A percentile compares a stretch with the other conserved stretches of the same genome.
Conservation (phyloP, 768 basidiomycete genomes). For the Dendrothele bispora region DNA sequence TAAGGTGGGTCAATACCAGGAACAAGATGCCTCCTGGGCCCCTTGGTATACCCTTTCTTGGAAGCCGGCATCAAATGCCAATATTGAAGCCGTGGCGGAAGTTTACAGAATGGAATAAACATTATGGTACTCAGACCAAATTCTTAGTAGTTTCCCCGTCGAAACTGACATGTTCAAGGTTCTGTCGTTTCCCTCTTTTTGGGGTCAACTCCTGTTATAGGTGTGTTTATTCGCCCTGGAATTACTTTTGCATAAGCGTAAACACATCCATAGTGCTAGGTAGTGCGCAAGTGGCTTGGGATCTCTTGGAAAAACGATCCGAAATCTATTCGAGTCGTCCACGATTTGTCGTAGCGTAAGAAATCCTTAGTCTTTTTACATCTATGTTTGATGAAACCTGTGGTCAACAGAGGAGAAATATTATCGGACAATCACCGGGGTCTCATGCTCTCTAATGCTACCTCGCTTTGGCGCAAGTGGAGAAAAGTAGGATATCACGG, state of each 20-base stretch:
- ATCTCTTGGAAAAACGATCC: constrained; percentile 47
- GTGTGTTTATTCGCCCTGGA: constrained; percentile 27
- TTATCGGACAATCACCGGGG: constrained; percentile 46
- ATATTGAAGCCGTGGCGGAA: constrained; percentile 45
- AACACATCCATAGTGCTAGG: constrained; percentile 34
- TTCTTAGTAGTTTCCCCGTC: constrained; percentile 4
- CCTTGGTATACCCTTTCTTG: constrained; percentile 41
- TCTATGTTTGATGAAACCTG: not conserved
- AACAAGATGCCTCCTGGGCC: constrained; percentile 47
- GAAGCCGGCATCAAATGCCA: constrained; percentile 47
- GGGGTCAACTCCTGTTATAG: constrained; percentile 41
- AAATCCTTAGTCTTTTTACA: not conserved
- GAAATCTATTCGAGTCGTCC: constrained; percentile 48
- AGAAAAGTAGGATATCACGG: constrained; percentile 33
- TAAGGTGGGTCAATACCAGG: constrained; percentile 31
- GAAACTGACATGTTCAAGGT: constrained; percentile 22
- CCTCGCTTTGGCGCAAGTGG: constrained; percentile 47
- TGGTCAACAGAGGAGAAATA: constrained; percentile 37
- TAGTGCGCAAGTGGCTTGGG: constrained; percentile 46
- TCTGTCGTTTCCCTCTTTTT: constrained; percentile 41
- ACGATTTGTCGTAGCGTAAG: constrained; percentile 43
- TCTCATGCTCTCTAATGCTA: constrained; percentile 43
- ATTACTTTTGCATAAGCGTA: not conserved
- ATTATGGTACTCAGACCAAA: constrained; percentile 35
- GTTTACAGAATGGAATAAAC: constrained; percentile 45